Conservation (phyloP, 495 filamentous ascomycete genomes). For the Choiromyces venosus region DNA sequence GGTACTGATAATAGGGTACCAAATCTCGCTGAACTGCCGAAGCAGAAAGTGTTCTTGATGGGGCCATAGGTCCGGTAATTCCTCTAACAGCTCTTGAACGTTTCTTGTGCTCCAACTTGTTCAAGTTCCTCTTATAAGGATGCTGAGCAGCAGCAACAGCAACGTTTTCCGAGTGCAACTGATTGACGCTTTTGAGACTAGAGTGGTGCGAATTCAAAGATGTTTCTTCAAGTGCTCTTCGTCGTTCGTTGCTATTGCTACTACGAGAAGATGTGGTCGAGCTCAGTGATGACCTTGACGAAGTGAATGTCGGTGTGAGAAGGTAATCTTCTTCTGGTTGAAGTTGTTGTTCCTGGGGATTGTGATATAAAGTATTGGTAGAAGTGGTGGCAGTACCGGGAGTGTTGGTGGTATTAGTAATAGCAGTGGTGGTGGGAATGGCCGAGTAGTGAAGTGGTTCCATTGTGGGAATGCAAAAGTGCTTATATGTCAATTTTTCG, state of each 20-base stretch:
- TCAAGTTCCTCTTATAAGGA: conserved; percentile 22
- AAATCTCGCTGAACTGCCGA: conserved; percentile 30
- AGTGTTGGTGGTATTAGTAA: conserved; percentile 11
- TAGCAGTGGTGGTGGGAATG: not conserved
- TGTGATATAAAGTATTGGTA: conserved; percentile 4
- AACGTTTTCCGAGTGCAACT: not conserved
- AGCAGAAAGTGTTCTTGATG: conserved; percentile 26
- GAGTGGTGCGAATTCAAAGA: conserved; percentile 28
- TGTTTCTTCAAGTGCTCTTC: conserved; percentile 28
- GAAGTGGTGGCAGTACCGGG: conserved; percentile 14
- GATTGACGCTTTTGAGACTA: conserved; percentile 2
- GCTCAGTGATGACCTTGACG: conserved; percentile 3
- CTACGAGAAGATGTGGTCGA: conserved; percentile 9
- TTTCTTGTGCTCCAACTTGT: conserved; percentile 33
- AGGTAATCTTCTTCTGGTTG: conserved; percentile 17
- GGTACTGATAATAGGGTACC: conserved; percentile 41
- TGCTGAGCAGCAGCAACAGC: conserved; percentile 1
- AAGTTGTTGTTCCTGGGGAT: conserved; percentile 16
- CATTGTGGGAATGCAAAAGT: not conserved
- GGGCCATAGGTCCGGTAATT: conserved; percentile 19
- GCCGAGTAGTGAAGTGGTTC: not conserved
- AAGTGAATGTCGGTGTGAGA: conserved; percentile 15
- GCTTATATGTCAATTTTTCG: not conserved
- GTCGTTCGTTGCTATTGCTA: conserved; percentile 18
- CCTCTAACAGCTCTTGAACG: conserved; percentile 24